phyloP scores from a whole-genome alignment of 768 basidiomycete species.

The Amanita brunnescens region DNA sequence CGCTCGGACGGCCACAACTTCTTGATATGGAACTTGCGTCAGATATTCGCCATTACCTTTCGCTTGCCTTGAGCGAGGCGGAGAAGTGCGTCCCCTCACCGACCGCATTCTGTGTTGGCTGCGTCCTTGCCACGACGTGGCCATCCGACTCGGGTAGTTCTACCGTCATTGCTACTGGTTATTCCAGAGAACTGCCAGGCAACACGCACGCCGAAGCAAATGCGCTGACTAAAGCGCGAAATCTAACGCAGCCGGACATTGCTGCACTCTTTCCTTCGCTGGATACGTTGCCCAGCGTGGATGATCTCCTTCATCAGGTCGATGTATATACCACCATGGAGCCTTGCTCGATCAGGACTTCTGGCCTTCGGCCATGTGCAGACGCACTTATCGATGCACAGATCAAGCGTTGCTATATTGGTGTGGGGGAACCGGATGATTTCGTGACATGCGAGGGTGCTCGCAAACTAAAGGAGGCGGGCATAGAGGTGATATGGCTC shows the following conservation, averaged over 20 bases:
- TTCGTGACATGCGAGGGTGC: slow-evolving; percentile 93
- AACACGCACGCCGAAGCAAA: slow-evolving; percentile 99
- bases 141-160: slow-evolving; percentile 30
- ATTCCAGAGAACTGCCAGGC: slow-evolving; percentile 84
- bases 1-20: not conserved
- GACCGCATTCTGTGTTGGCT: slow-evolving; percentile 90
- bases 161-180: slow-evolving; percentile 66
- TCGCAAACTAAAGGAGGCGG: slow-evolving; percentile 55
- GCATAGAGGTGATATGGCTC: slow-evolving; percentile 70
- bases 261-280: slow-evolving; percentile 32
- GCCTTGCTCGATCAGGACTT: slow-evolving; percentile 86
- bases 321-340: slow-evolving; percentile 96
- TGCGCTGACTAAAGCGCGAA: slow-evolving; percentile 64
- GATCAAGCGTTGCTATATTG: slow-evolving; percentile 75
- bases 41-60: slow-evolving; percentile 27
- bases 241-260: slow-evolving; percentile 37
- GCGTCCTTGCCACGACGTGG: slow-evolving; percentile 50
- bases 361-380: slow-evolving; percentile 80
- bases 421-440: slow-evolving; percentile 86
- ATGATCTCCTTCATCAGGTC: slow-evolving; percentile 40
- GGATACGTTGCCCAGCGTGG: slow-evolving; percentile 7
- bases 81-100: slow-evolving; percentile 56
- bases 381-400: slow-evolving; percentile 68
- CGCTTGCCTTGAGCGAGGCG: slow-evolving; percentile 63
- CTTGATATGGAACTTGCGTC: not conserved